A percentile compares a stretch with the other conserved stretches of the same genome.
Conservation (phyloP, 2,329 filamentous ascomycete genomes). For the Colletotrichum lupini region DNA sequence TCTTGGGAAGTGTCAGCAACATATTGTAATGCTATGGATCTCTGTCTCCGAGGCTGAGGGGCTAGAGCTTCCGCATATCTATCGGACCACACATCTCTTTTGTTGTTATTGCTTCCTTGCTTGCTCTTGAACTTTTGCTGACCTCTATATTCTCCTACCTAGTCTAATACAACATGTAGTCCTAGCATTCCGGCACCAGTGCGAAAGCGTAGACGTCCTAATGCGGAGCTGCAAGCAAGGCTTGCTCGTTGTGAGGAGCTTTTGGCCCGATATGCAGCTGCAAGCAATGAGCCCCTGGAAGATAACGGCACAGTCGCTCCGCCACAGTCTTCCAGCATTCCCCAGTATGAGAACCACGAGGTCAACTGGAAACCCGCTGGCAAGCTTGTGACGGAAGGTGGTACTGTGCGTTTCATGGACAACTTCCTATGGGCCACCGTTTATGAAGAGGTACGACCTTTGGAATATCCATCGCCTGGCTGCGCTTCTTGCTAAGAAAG, state of each 20-base stretch:
- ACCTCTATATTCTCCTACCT: not conserved
- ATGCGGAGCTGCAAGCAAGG: slow-evolving; percentile 70
- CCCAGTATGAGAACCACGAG: slow-evolving; percentile 29
- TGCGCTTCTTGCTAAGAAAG: not conserved
- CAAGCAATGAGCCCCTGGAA: slow-evolving; percentile 17
- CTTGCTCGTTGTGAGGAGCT: slow-evolving; percentile 68
- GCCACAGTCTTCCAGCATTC: slow-evolving; percentile 12
- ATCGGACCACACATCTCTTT: no score
- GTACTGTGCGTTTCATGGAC: slow-evolving; percentile 66
- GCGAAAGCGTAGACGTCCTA: slow-evolving; percentile 67
- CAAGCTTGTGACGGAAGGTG: slow-evolving; percentile 65
- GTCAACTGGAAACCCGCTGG: slow-evolving; percentile 55
- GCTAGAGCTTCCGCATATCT: no score
- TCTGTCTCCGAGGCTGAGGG: no score
- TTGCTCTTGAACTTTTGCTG: not conserved
- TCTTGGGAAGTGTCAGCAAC: not conserved
- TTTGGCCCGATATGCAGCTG: slow-evolving; percentile 64
- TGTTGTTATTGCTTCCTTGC: no score
- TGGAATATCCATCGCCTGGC: not conserved
- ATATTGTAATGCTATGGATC: no score
- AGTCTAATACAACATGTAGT: slow-evolving; percentile 55
- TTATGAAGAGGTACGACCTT: slow-evolving; percentile 62
- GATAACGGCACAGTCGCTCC: not conserved
- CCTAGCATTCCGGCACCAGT: slow-evolving; percentile 70
- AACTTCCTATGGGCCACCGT: slow-evolving; percentile 65